Evolutionary conservation across 23 red algal species (phyloP).

Genomic region (Gracilaria domingensis): DNA sequence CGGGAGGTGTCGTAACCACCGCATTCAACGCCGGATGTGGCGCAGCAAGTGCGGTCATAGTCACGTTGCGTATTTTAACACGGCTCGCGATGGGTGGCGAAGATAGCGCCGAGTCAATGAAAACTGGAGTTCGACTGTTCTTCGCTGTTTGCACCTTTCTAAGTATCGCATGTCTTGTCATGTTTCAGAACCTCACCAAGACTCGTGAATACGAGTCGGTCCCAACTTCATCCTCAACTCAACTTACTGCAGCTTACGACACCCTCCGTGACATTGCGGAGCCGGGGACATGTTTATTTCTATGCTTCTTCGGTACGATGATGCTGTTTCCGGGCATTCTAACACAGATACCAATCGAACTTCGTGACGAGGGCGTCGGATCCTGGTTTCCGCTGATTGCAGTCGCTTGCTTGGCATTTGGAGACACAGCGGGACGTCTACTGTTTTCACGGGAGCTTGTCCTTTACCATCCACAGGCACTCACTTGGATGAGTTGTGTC

Average conservation of each 20-base stretch:
- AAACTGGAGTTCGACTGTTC: slow-evolving; percentile 42
- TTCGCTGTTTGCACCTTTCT: slow-evolving; percentile 49
- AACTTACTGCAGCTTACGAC: slow-evolving; percentile 22
- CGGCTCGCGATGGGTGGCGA: slow-evolving; percentile 37
- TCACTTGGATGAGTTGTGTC: neutral
- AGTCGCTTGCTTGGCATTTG: slow-evolving; percentile 44
- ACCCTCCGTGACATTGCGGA: slow-evolving; percentile 49
- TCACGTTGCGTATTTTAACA: slow-evolving; percentile 47
- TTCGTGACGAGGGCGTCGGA: neutral
- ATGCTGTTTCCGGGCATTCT: slow-evolving; percentile 63
- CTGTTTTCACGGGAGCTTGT: slow-evolving; percentile 28
- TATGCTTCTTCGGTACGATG: slow-evolving; percentile 40
- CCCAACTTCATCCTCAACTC: neutral
- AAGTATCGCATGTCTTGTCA: slow-evolving; percentile 29
- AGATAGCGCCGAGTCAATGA: slow-evolving; percentile 21
- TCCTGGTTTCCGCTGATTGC: slow-evolving; percentile 57
- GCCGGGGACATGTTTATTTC: slow-evolving; percentile 19
- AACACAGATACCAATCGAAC: slow-evolving; percentile 13
- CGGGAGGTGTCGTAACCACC: slow-evolving; percentile 37
- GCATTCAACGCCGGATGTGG: slow-evolving; percentile 49
- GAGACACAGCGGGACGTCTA: slow-evolving; percentile 47
- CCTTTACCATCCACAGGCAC: slow-evolving; percentile 8
- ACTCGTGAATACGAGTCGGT: neutral
- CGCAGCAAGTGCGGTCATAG: slow-evolving; percentile 42
- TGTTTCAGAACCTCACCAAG: slow-evolving; percentile 10